Evolutionary conservation across 495 filamentous ascomycete genomes (phyloP).

Genomic region (Neurospora tetraspora): DNA sequence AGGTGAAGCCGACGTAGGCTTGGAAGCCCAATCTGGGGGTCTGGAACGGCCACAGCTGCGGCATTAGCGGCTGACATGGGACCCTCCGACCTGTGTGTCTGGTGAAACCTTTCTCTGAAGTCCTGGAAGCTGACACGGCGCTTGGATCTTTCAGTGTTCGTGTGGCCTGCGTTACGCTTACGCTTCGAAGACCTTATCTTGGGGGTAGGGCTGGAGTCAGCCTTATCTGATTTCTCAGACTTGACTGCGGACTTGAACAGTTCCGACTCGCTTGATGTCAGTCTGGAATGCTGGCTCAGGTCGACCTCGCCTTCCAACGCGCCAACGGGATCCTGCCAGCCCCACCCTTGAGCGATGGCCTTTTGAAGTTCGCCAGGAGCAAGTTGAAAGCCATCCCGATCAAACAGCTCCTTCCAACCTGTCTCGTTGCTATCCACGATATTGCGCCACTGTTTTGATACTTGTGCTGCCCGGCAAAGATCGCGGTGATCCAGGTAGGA

Average conservation of each 20-base stretch:
- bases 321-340: constrained; percentile 86
- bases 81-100: constrained; percentile 52
- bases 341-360: constrained; percentile 92
- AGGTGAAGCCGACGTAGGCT: constrained; percentile 76
- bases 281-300: constrained; percentile 44
- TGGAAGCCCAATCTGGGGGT: constrained; percentile 68
- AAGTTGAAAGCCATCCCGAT: constrained; percentile 67
- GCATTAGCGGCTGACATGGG: constrained; percentile 78
- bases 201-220: constrained; percentile 2
- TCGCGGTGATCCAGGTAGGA: constrained; percentile 79
- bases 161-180: constrained; percentile 30
- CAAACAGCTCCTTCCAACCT: constrained; percentile 90
- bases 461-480: constrained; percentile 84
- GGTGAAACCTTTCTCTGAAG: constrained; percentile 22
- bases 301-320: constrained; percentile 70
- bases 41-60: constrained; percentile 69
- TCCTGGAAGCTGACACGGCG: constrained; percentile 41
- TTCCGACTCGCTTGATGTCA: constrained; percentile 40
- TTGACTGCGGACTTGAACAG: constrained; percentile 27
- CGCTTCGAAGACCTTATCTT: constrained; percentile 27
- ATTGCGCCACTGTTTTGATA: constrained; percentile 87
- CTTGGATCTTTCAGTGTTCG: constrained; percentile 40
- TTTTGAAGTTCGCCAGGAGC: constrained; percentile 76
- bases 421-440: constrained; percentile 87
- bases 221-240: constrained; percentile 19